These are phyloP conservation scores for Sarocladium strictum DNA, from an alignment of 2,329 filamentous ascomycete genomes.

Conservation along the genomic window DNA sequence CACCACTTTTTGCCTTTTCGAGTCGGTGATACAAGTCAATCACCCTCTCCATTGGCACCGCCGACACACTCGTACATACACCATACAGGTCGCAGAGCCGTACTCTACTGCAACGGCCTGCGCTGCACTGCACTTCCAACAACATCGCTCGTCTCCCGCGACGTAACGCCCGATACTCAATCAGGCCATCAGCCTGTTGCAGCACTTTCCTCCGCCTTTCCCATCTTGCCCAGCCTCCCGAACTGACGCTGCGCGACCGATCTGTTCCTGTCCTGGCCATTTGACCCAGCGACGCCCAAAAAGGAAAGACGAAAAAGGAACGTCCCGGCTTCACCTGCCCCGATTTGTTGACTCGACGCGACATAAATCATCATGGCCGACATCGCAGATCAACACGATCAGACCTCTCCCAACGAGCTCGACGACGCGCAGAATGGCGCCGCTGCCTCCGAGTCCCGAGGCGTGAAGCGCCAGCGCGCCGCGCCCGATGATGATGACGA, in stretches of 20 bases:
- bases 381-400: slow-evolving; percentile 72
- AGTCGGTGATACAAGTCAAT: slow-evolving; percentile 29
- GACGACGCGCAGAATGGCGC: slow-evolving; percentile 66
- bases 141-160: neutral
- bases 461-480: slow-evolving; percentile 83
- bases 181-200: neutral
- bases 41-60: slow-evolving; percentile 9
- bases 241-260: slow-evolving; percentile 4
- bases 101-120: neutral
- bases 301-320: slow-evolving; percentile 6
- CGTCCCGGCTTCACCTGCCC: neutral
- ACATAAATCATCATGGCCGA: slow-evolving; percentile 56
- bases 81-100: neutral
- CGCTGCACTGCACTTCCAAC: neutral
- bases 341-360: slow-evolving; percentile 3
- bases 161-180: slow-evolving; percentile 5
- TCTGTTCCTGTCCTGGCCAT: neutral
- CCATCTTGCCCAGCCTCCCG: slow-evolving; percentile 1
- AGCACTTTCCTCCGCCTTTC: neutral
- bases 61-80: neutral
- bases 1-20: slow-evolving; percentile 52
- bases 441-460: slow-evolving; percentile 63
- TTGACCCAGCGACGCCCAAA: slow-evolving; percentile 2
- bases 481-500: slow-evolving; percentile 88
- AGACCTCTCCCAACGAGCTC: slow-evolving; percentile 67